Evolutionary conservation across 306 rosid genomes (phyloP).

Genomic region (Vigna trinervia): DNA sequence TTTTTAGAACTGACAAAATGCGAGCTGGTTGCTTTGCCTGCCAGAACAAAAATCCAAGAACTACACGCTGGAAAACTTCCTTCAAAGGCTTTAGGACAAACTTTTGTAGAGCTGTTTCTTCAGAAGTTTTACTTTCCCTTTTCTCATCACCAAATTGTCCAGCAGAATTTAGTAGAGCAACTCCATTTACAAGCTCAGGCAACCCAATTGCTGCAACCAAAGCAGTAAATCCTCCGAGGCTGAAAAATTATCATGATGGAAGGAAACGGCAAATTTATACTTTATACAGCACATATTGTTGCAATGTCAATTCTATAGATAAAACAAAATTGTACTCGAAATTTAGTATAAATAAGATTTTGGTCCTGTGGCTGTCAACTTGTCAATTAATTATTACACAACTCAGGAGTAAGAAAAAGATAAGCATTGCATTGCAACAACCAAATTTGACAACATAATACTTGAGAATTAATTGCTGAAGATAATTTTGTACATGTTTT

Average conservation of each 20-base stretch:
- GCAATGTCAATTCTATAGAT: not conserved
- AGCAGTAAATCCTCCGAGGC: conserved; percentile 97
- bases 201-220: conserved; percentile 80
- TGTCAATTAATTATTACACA: conserved; percentile 15
- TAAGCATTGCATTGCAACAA: not conserved
- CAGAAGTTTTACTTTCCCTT: conserved; percentile 53
- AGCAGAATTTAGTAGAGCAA: conserved; percentile 84
- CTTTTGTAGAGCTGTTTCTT: conserved; percentile 71
- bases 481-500: not conserved
- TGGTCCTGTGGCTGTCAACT: conserved; percentile 9
- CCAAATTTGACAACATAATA: conserved; percentile 20
- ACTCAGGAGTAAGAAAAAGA: conserved; percentile 4
- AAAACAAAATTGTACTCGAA: conserved; percentile 3
- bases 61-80: conserved; percentile 81
- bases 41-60: conserved; percentile 92
- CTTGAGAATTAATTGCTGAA: not conserved
- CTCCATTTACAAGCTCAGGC: conserved; percentile 77
- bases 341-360: conserved; percentile 8
- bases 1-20: conserved; percentile 74
- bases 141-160: conserved; percentile 83
- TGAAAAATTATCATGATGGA: conserved; percentile 55
- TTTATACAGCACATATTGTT: not conserved
- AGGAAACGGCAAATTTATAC: conserved; percentile 24
- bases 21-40: conserved; percentile 93
- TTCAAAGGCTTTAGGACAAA: conserved; percentile 72